Percentiles rank a stretch among this genome's conserved stretches.
phyloP scores from a whole-genome alignment of 108 stramenopile species.

The Pseudonitzschia multiseries region DNA sequence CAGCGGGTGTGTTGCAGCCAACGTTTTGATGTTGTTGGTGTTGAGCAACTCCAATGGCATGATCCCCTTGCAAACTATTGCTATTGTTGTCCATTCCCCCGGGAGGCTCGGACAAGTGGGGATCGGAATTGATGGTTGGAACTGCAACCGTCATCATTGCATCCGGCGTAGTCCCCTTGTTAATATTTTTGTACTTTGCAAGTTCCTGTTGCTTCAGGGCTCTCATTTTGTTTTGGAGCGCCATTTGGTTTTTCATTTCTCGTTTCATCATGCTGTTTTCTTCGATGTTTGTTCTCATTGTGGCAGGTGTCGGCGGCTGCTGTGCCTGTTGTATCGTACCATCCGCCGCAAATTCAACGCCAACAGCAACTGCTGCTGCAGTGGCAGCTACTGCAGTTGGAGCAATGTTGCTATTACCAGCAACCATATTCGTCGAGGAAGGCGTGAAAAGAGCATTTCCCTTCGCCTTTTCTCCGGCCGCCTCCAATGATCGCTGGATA shows the following conservation, averaged over 20 bases:
- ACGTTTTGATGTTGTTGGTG: background rate
- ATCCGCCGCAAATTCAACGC: conserved; percentile 1
- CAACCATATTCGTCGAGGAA: conserved; percentile 3
- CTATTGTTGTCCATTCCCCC: background rate
- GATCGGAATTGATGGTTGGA: background rate
- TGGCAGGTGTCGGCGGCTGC: background rate
- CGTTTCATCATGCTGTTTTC: conserved; percentile 80
- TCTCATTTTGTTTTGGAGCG: conserved; percentile 82
- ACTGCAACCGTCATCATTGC: background rate
- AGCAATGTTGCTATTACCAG: background rate
- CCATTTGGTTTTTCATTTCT: conserved; percentile 82
- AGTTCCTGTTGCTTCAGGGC: conserved; percentile 78
- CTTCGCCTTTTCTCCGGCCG: conserved; percentile 17
- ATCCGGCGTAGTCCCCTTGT: background rate
- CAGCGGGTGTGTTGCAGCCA: background rate
- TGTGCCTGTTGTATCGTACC: background rate
- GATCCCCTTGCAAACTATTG: background rate
- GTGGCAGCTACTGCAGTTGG: conserved; percentile 23
- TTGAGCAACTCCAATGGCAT: background rate
- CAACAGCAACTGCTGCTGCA: conserved; percentile 14
- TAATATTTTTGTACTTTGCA: conserved; percentile 53
- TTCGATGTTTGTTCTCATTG: conserved; percentile 55
- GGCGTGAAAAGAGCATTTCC: conserved; percentile 19
- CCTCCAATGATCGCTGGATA: conserved; percentile 45
- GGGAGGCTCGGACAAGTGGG: conserved; percentile 11